Evolutionary conservation across 2,329 filamentous ascomycete species (phyloP).

Genomic region (Penicillium sumatraense): DNA sequence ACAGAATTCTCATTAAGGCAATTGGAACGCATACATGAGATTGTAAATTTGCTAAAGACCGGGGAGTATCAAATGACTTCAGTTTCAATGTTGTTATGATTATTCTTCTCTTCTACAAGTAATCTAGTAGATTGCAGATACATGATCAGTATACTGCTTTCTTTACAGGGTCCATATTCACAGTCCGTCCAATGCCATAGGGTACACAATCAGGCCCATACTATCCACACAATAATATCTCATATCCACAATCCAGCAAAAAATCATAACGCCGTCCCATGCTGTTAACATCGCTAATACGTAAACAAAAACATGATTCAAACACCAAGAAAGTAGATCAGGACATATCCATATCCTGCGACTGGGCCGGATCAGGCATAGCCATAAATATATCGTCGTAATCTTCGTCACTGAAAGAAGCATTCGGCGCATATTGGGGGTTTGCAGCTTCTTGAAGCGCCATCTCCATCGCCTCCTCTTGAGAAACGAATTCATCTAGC

Average conservation of each 20-base stretch:
- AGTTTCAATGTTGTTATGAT: not conserved
- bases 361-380: conserved; percentile 54
- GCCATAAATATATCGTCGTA: conserved; percentile 70
- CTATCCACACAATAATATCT: not conserved
- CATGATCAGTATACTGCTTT: not conserved
- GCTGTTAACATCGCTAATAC: conserved; percentile 12
- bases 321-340: conserved; percentile 17
- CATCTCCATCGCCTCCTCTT: conserved; percentile 40
- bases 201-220: not conserved
- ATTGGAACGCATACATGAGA: too few relatives aligned
- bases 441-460: conserved; percentile 29
- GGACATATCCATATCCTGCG: conserved; percentile 48
- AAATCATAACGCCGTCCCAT: conserved; percentile 20
- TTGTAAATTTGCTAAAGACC: too few relatives aligned
- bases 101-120: not conserved
- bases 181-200: not conserved
- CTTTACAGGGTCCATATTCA: not conserved
- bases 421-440: conserved; percentile 13
- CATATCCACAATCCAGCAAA: not conserved
- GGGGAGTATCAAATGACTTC: not conserved
- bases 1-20: not conserved
- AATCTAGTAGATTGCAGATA: not conserved
- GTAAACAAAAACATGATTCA: not conserved
- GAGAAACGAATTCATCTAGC: conserved; percentile 41
- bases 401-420: conserved; percentile 58